Evolutionary conservation across 2,329 filamentous ascomycete genomes (phyloP).

Genomic region (Fusarium compactum): DNA sequence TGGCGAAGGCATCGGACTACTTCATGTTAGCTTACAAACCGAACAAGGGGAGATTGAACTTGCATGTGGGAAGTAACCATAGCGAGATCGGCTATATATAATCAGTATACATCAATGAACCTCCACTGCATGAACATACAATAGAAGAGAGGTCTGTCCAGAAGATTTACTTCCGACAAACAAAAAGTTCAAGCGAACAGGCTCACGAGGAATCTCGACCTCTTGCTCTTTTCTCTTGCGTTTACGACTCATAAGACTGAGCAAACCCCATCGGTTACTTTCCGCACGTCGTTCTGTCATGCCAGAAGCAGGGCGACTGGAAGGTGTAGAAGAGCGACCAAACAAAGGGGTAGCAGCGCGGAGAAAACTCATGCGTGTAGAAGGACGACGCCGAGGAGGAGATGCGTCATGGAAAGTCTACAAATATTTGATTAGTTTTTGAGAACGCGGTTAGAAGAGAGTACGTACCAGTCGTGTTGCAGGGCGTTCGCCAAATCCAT

Average conservation of each 20-base stretch:
- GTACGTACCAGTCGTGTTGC: conserved; percentile 48
- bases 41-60: conserved; percentile 5
- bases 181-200: conserved; percentile 51
- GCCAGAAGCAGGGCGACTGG: conserved; percentile 30
- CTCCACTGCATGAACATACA: conserved; percentile 42
- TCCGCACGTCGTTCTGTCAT: neutral
- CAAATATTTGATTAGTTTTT: neutral
- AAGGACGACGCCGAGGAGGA: conserved; percentile 34
- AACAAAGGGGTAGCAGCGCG: conserved; percentile 47
- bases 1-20: conserved; percentile 50
- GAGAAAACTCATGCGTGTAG: conserved; percentile 47
- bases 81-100: conserved; percentile 52
- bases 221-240: conserved; percentile 41
- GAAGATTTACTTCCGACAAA: conserved; percentile 51
- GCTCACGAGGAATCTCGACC: conserved; percentile 30
- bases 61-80: conserved; percentile 55
- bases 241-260: conserved; percentile 48
- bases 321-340: conserved; percentile 24
- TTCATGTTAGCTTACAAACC: neutral
- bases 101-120: neutral
- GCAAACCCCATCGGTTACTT: conserved; percentile 33
- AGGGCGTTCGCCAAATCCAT: conserved; percentile 50
- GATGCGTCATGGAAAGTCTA: conserved; percentile 46
- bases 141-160: conserved; percentile 56
- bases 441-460: neutral